phyloP scores from a whole-genome alignment of 805 yeast genomes.

The Saturnispora mendoncae region DNA sequence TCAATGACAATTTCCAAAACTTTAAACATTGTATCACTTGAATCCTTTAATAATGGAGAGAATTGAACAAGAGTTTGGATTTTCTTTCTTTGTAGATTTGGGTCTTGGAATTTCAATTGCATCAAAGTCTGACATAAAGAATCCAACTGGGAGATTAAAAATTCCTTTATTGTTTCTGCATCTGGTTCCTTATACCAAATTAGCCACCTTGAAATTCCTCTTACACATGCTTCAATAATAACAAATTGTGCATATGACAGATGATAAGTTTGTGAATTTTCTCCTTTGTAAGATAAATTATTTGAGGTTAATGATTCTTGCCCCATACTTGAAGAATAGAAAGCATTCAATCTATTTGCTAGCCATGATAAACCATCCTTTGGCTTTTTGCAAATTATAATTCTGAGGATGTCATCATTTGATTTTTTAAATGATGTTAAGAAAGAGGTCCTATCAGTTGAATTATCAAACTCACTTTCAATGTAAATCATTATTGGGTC shows the following conservation, averaged over 20 bases:
- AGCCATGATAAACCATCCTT: constrained; percentile 77
- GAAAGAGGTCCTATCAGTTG: constrained; percentile 69
- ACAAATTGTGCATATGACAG: constrained; percentile 75
- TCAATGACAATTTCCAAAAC: constrained; percentile 78
- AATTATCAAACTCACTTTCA: constrained; percentile 82
- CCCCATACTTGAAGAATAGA: constrained; percentile 67
- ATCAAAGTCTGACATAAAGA: constrained; percentile 65
- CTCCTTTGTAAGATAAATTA: constrained; percentile 46
- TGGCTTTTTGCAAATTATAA: constrained; percentile 79
- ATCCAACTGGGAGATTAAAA: constrained; percentile 50
- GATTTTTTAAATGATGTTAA: constrained; percentile 72
- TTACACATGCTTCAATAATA: constrained; percentile 78
- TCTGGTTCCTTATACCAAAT: constrained; percentile 70
- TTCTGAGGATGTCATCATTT: constrained; percentile 84
- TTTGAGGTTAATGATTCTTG: constrained; percentile 47
- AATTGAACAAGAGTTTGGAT: constrained; percentile 91
- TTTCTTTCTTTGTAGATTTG: constrained; percentile 71
- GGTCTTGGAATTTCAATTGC: constrained; percentile 69
- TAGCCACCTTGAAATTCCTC: constrained; percentile 94
- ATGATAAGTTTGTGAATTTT: constrained; percentile 56
- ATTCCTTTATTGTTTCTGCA: constrained; percentile 43
- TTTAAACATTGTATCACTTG: constrained; percentile 63
- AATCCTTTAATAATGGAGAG: constrained; percentile 79
- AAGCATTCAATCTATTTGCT: constrained; percentile 58
- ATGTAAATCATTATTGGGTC: constrained; percentile 56